phyloP scores from a whole-genome alignment of 768 basidiomycete species.

The Auriscalpium orientale region DNA sequence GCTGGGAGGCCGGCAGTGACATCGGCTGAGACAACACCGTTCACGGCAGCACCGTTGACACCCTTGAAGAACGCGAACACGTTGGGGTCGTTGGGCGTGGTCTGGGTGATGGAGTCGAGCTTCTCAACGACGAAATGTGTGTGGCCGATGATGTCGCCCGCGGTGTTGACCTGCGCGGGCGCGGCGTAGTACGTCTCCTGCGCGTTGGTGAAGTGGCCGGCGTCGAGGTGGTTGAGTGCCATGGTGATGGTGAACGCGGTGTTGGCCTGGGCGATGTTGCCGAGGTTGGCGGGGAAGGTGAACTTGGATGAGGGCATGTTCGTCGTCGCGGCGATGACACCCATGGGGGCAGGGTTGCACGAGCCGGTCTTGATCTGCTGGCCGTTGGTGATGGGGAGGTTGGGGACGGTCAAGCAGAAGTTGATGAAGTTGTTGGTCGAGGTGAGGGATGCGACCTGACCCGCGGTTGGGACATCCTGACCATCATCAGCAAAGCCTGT shows the following conservation, averaged over 20 bases:
- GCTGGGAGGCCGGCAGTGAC: conserved; percentile 37
- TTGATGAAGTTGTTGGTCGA: conserved; percentile 75
- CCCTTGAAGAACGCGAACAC: conserved; percentile 55
- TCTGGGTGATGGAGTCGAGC: conserved; percentile 40
- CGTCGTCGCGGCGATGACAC: conserved; percentile 40
- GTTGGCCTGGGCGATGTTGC: conserved; percentile 32
- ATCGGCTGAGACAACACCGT: conserved; percentile 31
- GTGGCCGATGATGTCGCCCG: conserved; percentile 53
- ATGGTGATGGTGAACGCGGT: conserved; percentile 46
- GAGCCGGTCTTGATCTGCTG: conserved; percentile 42
- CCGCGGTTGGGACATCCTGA: conserved; percentile 26
- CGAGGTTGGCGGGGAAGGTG: conserved; percentile 37
- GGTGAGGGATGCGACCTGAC: conserved; percentile 49
- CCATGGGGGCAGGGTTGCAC: conserved; percentile 58
- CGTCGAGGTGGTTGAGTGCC: conserved; percentile 35
- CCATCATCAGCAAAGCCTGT: conserved; percentile 50
- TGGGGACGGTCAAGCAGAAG: conserved; percentile 42
- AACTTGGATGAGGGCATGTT: conserved; percentile 54
- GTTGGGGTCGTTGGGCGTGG: conserved; percentile 39
- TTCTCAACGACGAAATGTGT: conserved; percentile 54
- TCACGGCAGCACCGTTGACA: conserved; percentile 37
- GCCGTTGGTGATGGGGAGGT: conserved; percentile 56
- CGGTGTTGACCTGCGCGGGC: conserved; percentile 41
- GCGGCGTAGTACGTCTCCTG: conserved; percentile 43
- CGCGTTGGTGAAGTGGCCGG: conserved; percentile 55